phyloP scores from a whole-genome alignment of 192 early-diverging fungal genomes.

The Coemansia sp. region DNA sequence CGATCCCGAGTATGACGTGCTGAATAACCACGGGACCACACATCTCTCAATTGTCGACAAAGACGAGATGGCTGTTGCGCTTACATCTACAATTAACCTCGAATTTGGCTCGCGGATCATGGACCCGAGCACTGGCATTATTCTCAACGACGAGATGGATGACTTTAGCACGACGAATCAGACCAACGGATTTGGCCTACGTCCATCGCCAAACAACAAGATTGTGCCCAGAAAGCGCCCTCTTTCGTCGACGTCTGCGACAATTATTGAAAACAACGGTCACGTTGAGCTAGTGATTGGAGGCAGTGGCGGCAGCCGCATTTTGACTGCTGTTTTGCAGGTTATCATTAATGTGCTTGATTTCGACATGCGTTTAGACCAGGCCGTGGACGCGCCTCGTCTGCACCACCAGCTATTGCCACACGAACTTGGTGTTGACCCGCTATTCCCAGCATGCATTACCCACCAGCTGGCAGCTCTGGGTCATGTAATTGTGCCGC shows the following conservation, averaged over 20 bases:
- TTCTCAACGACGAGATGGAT: constrained; percentile 96
- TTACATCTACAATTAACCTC: constrained; percentile 90
- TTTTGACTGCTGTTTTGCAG: constrained; percentile 75
- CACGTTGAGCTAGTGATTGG: constrained; percentile 74
- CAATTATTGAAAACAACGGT: constrained; percentile 41
- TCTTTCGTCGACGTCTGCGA: constrained; percentile 60
- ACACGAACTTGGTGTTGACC: constrained; percentile 59
- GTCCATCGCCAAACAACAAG: constrained; percentile 80
- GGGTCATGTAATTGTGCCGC: constrained; percentile 50
- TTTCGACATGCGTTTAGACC: constrained; percentile 61
- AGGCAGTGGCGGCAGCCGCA: constrained; percentile 86
- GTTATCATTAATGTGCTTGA: constrained; percentile 74
- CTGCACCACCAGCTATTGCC: constrained; percentile 93
- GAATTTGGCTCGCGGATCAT: constrained; percentile 86
- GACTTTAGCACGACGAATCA: constrained; percentile 82
- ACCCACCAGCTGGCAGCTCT: constrained; percentile 34
- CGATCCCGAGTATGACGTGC: constrained; percentile 71
- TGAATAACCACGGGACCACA: constrained; percentile 86
- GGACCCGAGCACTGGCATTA: constrained; percentile 82
- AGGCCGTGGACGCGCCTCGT: constrained; percentile 72
- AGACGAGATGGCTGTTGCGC: constrained; percentile 72
- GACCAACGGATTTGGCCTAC: constrained; percentile 75
- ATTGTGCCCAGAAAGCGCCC: constrained; percentile 82
- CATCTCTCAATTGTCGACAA: constrained; percentile 81
- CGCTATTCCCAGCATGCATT: constrained; percentile 33